A percentile compares a stretch with the other conserved stretches of the same genome.
Evolutionary conservation across 2,329 filamentous ascomycete species (phyloP).

Genomic region (Nemania serpens): DNA sequence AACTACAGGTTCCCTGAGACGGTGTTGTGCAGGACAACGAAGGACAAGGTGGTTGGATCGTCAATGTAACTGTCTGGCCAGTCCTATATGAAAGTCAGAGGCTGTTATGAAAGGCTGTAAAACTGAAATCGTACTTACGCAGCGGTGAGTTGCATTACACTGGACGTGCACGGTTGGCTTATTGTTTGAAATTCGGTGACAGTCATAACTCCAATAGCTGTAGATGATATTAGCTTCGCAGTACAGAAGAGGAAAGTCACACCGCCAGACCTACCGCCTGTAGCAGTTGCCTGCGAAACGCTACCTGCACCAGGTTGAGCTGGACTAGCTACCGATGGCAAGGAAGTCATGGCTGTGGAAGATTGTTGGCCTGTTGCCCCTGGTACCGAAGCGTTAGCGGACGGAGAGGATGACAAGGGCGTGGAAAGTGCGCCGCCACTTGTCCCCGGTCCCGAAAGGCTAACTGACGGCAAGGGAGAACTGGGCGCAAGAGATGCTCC

Average conservation of each 20-base stretch:
- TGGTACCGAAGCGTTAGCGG: neutral
- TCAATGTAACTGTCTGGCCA: conserved; percentile 19
- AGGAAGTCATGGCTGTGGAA: neutral
- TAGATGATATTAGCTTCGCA: conserved; percentile 7
- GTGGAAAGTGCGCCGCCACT: neutral
- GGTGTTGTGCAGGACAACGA: conserved; percentile 18
- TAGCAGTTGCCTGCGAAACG: conserved; percentile 12
- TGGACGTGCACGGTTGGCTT: conserved; percentile 10
- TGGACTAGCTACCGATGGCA: conserved; percentile 3
- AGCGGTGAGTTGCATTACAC: neutral
- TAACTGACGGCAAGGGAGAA: no score
- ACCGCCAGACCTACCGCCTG: conserved; percentile 25
- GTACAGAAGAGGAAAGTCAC: neutral
- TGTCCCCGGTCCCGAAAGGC: neutral
- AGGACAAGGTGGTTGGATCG: conserved; percentile 30
- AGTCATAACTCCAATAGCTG: conserved; percentile 29
- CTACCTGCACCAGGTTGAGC: conserved; percentile 11
- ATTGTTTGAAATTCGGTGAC: conserved; percentile 19
- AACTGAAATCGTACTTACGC: conserved; percentile 9
- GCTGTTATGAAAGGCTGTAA: neutral
- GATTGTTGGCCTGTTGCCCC: neutral
- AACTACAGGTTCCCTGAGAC: conserved; percentile 30
- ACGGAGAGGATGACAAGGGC: neutral
- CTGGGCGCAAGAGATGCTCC: no score
- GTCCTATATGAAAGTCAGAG: conserved; percentile 8